Conservation (phyloP, 495 filamentous ascomycete species). For the Neurospora sp. region DNA sequence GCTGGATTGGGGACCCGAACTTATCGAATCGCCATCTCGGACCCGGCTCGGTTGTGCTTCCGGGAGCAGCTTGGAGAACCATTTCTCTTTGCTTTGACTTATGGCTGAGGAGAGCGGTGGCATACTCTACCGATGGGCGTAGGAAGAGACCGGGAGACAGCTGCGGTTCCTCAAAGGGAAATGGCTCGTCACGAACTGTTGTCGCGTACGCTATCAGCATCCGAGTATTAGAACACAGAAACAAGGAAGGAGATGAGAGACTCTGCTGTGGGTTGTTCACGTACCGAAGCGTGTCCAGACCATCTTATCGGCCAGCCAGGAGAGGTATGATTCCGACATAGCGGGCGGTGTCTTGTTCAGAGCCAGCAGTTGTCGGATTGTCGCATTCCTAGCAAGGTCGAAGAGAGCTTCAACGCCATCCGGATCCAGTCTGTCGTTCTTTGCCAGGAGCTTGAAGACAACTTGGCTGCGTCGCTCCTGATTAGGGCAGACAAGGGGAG, state of each 20-base stretch:
- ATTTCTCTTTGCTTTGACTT: background rate
- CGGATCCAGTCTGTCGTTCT: background rate
- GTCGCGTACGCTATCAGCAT: background rate
- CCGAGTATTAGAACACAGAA: background rate
- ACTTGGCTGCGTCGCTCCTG: background rate
- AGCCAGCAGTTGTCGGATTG: background rate
- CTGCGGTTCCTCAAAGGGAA: background rate
- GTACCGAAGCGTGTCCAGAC: background rate
- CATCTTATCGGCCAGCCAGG: background rate
- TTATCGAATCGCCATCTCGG: background rate
- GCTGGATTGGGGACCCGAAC: background rate
- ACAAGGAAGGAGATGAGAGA: background rate
- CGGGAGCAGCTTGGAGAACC: background rate
- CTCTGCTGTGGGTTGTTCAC: background rate
- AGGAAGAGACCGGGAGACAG: background rate
- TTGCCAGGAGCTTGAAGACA: background rate
- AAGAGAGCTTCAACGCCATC: background rate
- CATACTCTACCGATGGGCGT: background rate
- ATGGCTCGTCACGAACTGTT: background rate
- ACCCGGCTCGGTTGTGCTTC: background rate
- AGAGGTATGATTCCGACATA: background rate
- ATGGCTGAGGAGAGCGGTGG: background rate
- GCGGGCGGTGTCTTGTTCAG: background rate
- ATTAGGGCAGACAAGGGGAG: background rate
- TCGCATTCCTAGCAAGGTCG: background rate